Percentiles rank a stretch among this genome's conserved stretches.
Conservation (phyloP, 2,329 filamentous ascomycete species). For the Cladosporium halotolerans region DNA sequence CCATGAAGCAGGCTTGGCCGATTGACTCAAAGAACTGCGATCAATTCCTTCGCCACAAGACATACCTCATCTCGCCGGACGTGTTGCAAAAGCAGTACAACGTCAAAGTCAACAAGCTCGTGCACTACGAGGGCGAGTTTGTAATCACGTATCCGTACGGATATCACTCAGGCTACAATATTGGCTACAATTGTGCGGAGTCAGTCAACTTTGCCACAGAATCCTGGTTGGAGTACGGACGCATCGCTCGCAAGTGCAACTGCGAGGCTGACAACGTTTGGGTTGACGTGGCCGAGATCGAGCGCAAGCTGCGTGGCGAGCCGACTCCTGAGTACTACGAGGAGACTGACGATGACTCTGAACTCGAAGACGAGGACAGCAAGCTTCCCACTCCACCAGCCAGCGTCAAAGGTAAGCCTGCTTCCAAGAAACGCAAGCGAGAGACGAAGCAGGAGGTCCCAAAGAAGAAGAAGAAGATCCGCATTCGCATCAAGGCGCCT, state of each 20-base stretch:
- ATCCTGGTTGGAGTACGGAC: conserved; percentile 89
- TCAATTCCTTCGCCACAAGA: conserved; percentile 96
- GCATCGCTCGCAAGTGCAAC: conserved; percentile 93
- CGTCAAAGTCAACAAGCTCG: conserved; percentile 92
- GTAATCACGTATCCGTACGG: conserved; percentile 98
- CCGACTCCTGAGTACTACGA: conserved; percentile 73
- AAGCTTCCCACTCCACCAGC: conserved; percentile 74
- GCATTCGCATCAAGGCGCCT: conserved; percentile 64
- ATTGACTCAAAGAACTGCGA: conserved; percentile 91
- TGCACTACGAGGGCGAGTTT: conserved; percentile 95
- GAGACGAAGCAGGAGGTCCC: conserved; percentile 43
- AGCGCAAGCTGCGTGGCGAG: conserved; percentile 87
- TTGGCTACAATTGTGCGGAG: conserved; percentile 97
- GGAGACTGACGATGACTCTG: conserved; percentile 63
- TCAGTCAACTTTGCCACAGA: conserved; percentile 98
- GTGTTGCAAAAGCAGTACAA: conserved; percentile 81
- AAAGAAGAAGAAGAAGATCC: conserved; percentile 69
- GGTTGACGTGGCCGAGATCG: conserved; percentile 94
- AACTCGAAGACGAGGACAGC: conserved; percentile 46
- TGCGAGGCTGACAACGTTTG: conserved; percentile 97
- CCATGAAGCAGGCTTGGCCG: conserved; percentile 93
- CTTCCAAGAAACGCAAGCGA: conserved; percentile 62
- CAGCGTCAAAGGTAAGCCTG: conserved; percentile 61
- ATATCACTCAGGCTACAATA: conserved; percentile 95
- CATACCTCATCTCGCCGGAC: conserved; percentile 88